A percentile compares a stretch with the other conserved stretches of the same genome.
Evolutionary conservation across 352 stramenopile species (phyloP).

Genomic region (Blastocystis sp.): DNA sequence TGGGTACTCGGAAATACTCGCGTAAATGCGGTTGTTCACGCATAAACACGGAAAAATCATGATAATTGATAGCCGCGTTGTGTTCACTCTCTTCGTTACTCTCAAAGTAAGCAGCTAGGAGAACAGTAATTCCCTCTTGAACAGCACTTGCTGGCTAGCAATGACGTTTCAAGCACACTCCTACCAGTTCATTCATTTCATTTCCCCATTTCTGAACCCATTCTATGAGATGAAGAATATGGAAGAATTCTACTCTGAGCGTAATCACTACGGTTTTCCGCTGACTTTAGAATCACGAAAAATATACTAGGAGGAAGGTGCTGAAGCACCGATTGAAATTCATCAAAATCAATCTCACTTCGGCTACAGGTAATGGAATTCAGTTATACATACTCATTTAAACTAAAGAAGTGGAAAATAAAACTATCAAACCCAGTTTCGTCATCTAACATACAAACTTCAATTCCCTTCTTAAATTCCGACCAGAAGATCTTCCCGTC

Average conservation of each 20-base stretch:
- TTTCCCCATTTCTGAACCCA: slow-evolving; percentile 33
- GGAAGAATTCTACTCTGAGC: neutral
- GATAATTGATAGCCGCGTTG: neutral
- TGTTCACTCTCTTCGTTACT: neutral
- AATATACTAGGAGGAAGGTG: slow-evolving; percentile 46
- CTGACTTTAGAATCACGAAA: slow-evolving; percentile 35
- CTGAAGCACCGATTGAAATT: slow-evolving; percentile 45
- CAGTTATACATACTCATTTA: slow-evolving; percentile 2
- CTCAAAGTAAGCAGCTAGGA: slow-evolving; percentile 43
- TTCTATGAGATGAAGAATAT: neutral
- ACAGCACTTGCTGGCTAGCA: slow-evolving; percentile 1
- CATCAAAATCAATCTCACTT: slow-evolving; percentile 28
- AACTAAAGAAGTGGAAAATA: slow-evolving; percentile 42
- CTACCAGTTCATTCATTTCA: slow-evolving; percentile 37
- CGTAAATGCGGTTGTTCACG: slow-evolving; percentile 33
- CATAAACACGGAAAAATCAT: slow-evolving; percentile 55
- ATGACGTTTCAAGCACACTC: neutral
- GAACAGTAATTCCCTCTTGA: slow-evolving; percentile 24
- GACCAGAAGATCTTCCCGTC: slow-evolving; percentile 48
- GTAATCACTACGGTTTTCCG: neutral
- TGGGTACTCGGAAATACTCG: slow-evolving; percentile 29
- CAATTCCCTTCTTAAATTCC: slow-evolving; percentile 29
- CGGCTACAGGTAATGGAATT: neutral
- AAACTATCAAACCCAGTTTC: slow-evolving; percentile 29
- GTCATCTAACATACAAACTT: slow-evolving; percentile 11